These are phyloP conservation scores for Mycena leptocephala DNA, from an alignment of 768 basidiomycete species.

Conservation along the genomic window DNA sequence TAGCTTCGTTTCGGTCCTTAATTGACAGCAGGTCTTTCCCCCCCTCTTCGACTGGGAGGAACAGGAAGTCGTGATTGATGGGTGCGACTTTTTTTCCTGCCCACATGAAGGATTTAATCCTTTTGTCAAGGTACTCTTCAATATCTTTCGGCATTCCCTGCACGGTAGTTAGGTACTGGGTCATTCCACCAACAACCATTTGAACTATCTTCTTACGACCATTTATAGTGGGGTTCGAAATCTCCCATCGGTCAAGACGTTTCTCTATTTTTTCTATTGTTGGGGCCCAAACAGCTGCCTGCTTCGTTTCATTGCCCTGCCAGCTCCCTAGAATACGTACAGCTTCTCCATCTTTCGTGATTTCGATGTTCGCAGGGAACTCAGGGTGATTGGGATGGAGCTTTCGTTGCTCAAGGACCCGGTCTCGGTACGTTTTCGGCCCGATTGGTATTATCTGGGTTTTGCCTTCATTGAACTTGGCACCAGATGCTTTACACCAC, in stretches of 20 bases:
- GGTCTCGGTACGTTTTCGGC: not conserved
- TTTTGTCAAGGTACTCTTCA: conserved; percentile 24
- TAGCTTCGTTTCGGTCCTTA: not conserved
- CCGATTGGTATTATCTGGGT: no score
- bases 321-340: conserved; percentile 34
- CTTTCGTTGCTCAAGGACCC: not conserved
- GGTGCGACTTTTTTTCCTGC: no score
- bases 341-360: conserved; percentile 32
- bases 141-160: conserved; percentile 46
- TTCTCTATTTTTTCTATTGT: conserved; percentile 39
- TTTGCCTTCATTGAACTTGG: no score
- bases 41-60: not conserved
- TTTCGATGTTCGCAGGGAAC: conserved; percentile 5
- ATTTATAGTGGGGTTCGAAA: no score
- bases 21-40: not conserved
- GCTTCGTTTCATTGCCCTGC: conserved; percentile 44
- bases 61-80: not conserved
- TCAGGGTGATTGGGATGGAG: not conserved
- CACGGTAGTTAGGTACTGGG: conserved; percentile 42
- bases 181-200: no score
- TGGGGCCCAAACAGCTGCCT: conserved; percentile 33
- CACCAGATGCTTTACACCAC: no score
- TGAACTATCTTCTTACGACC: no score
- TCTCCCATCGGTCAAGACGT: conserved; percentile 21
- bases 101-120: conserved; percentile 37